Conservation (phyloP, 345 rosid species). For the Garcia nutans region DNA sequence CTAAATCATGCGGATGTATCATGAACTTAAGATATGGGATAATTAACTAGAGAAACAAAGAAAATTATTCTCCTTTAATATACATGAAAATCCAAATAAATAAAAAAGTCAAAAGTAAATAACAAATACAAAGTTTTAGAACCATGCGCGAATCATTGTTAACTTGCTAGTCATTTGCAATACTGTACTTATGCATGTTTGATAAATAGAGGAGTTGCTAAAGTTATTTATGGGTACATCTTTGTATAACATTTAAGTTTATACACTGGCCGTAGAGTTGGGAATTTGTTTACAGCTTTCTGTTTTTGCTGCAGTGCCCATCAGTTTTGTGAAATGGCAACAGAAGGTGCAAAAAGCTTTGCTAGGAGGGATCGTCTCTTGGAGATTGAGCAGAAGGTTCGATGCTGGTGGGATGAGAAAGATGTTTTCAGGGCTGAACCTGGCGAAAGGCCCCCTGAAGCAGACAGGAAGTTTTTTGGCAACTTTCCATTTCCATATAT, state of each 20-base stretch:
- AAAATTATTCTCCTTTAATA: too few relatives aligned
- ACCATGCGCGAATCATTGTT: too few relatives aligned
- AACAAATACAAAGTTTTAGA: too few relatives aligned
- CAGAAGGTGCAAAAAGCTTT: constrained; percentile 63
- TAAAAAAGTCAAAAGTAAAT: too few relatives aligned
- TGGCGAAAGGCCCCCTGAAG: constrained; percentile 41
- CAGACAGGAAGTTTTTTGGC: constrained; percentile 73
- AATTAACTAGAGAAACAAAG: too few relatives aligned
- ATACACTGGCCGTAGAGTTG: background rate
- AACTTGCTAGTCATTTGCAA: background rate
- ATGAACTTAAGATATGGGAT: too few relatives aligned
- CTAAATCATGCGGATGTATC: too few relatives aligned
- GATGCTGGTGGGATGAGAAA: constrained; percentile 66
- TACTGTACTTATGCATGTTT: background rate
- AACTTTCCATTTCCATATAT: constrained; percentile 80
- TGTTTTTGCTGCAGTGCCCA: constrained; percentile 29
- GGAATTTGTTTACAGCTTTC: background rate
- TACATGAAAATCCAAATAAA: too few relatives aligned
- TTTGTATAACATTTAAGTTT: background rate
- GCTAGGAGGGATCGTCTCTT: constrained; percentile 74
- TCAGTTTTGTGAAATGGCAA: constrained; percentile 54
- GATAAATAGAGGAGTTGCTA: background rate
- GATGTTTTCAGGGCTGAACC: constrained; percentile 68
- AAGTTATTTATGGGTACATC: background rate
- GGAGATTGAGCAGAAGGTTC: constrained; percentile 56